These are phyloP conservation scores for Helotiales sp. DNA, from an alignment of 2,329 filamentous ascomycete species.

Conservation along the genomic window DNA sequence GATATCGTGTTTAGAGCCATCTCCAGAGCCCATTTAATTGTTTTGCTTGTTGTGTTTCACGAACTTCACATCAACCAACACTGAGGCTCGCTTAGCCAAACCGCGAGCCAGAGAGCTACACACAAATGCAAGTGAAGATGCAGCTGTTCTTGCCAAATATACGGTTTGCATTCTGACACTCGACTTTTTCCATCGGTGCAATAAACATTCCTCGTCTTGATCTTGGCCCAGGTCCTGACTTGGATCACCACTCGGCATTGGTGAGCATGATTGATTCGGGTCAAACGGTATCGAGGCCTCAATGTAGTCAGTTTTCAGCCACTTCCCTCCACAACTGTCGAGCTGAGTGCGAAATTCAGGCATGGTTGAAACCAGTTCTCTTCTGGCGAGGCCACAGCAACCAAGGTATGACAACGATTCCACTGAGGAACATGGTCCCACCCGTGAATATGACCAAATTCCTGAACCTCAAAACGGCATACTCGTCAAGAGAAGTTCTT, in stretches of 20 bases:
- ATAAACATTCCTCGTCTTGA: too few species aligned
- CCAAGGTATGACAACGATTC: constrained; percentile 17
- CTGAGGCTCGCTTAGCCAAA: neutral
- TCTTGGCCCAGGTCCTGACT: too few species aligned
- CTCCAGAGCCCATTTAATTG: neutral
- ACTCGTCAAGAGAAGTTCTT: constrained; percentile 16
- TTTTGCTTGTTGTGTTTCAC: neutral
- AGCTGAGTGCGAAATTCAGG: neutral
- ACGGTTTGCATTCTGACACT: too few species aligned
- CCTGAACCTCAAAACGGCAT: constrained; percentile 33
- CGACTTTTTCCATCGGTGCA: too few species aligned
- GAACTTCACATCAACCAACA: neutral
- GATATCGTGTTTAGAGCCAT: neutral
- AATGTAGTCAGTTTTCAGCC: too few species aligned
- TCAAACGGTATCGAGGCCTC: too few species aligned
- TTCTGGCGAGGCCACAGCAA: constrained; percentile 1
- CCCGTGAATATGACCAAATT: constrained; percentile 36
- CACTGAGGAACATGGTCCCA: constrained; percentile 31
- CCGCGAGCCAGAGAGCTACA: too few species aligned
- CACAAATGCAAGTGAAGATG: too few species aligned
- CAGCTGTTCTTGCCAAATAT: too few species aligned
- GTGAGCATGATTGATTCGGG: too few species aligned
- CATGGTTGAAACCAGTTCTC: neutral
- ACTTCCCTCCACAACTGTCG: neutral
- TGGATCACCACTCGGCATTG: too few species aligned